phyloP scores from a whole-genome alignment of 2,329 filamentous ascomycete species.

The Cercospora sp. region DNA sequence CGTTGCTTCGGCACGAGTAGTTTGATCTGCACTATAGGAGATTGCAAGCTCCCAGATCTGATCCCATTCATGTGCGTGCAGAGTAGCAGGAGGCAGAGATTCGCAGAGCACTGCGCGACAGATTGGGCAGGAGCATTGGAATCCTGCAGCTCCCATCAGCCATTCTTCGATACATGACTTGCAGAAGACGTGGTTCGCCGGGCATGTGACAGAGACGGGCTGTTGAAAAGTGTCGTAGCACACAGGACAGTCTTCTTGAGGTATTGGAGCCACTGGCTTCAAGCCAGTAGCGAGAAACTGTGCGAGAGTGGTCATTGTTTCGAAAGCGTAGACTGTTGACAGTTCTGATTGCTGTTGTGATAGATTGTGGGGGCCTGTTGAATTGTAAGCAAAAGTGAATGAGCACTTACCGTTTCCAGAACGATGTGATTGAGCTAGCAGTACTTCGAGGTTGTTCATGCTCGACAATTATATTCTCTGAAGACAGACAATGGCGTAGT shows the following conservation, averaged over 20 bases:
- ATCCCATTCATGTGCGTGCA: not conserved
- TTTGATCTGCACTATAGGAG: not conserved
- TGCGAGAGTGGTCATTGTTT: not conserved
- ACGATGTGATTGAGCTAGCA: not conserved
- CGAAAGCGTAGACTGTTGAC: not conserved
- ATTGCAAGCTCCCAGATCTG: not conserved
- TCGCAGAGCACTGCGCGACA: too few relatives aligned
- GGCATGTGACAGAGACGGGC: not conserved
- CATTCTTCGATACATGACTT: not conserved
- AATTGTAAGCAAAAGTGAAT: not conserved
- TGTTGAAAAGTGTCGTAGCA: not conserved
- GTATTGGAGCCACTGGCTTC: not conserved
- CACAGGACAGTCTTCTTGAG: not conserved
- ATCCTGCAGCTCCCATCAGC: not conserved
- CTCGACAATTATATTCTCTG: not conserved
- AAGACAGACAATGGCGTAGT: not conserved
- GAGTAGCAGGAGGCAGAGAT: too few relatives aligned
- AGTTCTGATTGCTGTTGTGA: not conserved
- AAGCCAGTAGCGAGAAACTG: not conserved
- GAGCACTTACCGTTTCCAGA: not conserved
- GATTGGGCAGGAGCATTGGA: too few relatives aligned
- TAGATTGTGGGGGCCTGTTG: not conserved
- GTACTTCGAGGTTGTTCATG: not conserved
- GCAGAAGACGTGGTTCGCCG: not conserved
- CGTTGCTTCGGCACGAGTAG: not conserved